Evolutionary conservation across 495 filamentous ascomycete species (phyloP), one percentile per base, ranked within the genome.

Genomic region (Aspergillus ostianus): DNA sequence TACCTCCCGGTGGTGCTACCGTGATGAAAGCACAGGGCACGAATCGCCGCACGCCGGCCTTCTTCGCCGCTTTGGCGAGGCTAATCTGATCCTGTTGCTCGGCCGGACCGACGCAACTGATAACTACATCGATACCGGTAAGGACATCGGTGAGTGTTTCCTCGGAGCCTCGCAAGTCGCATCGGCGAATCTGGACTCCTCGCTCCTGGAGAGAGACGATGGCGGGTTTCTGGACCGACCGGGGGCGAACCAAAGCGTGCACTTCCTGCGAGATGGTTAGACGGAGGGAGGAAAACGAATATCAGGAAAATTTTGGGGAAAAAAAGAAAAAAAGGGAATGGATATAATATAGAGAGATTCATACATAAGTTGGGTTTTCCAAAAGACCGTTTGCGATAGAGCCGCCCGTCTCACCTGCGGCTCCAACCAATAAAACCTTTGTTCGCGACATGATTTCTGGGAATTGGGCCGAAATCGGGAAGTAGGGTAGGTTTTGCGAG

Each of bases 1-100:
- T 72, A 29, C 78, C 76, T 47, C 77, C 73, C 6, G 79, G 73
- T 44, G 79, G 77, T 32, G 72, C 69, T 30, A 81, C 73, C 4
- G 81, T 80, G 61, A 77, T 77, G 65, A 81, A 84, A 49, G 73
- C 76, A 64, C 83, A 85, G 2, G 84, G 84, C 55, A 87, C 72
- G 64, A 86, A 86, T 55, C 83, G 78, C 68, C 81, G 78, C 30
- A 84, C 80, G 9, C 82, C 82, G 18, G 77, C 79, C 49, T 70
- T 72, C 64, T 84, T 84, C 4, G 82, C 80, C 0, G 84, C 84
- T 46, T 80, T 79, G 61, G 77, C 80, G 17, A 86, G 68, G 3
- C 75, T 70, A 18, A 85, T 75, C 55, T 86, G 83, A 47, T 77
- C 76, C 63, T 77, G 70, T 58, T 77, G 72, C 56, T 77, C 73